Conservation (phyloP, 441 rosid genomes). For the Dalechampia spathulata region DNA sequence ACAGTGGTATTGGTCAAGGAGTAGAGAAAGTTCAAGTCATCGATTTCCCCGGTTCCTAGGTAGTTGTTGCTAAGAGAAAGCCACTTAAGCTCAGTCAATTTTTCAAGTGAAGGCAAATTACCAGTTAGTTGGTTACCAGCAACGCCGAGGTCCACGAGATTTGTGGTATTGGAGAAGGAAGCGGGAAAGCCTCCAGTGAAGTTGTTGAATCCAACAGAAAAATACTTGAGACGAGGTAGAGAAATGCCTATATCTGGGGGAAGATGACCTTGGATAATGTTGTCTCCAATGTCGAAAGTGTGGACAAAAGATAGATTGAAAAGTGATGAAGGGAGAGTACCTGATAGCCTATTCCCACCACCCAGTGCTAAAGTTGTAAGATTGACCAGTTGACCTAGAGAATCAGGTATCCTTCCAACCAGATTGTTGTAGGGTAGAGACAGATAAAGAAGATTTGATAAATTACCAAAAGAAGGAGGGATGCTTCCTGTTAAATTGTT, state of each 20-base stretch:
- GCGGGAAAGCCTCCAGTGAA: neutral
- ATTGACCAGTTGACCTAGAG: neutral
- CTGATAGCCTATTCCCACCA: neutral
- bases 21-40: constrained; percentile 12
- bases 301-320: neutral
- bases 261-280: neutral
- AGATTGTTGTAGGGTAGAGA: neutral
- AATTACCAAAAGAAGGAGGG: constrained; percentile 21
- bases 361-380: neutral
- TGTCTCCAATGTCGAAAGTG: neutral
- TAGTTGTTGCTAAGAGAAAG: neutral
- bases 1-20: constrained; percentile 7
- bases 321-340: neutral
- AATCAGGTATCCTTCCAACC: neutral
- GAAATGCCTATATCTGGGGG: neutral
- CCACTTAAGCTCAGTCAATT: neutral
- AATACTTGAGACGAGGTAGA: neutral
- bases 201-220: neutral
- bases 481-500: constrained; percentile 24
- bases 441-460: neutral
- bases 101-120: neutral
- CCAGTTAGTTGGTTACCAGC: neutral
- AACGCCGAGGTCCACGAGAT: neutral
- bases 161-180: neutral
- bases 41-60: constrained; percentile 11